Conservation (phyloP, 805 yeast genomes). For the Yueomyces sinensis region DNA sequence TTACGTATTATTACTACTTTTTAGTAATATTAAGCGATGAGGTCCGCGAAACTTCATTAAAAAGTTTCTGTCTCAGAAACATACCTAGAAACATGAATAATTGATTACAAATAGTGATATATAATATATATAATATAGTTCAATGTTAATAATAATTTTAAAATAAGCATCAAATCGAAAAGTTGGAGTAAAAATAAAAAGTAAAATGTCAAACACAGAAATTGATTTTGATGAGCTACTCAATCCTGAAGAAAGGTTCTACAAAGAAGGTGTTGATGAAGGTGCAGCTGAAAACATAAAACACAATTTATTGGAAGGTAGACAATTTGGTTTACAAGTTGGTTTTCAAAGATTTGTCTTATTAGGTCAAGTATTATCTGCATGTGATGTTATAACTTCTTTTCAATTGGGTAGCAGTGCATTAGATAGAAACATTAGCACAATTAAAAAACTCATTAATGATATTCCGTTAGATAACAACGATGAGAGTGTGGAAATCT, state of each 20-base stretch:
- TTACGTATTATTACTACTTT: too few relatives aligned
- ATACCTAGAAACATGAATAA: too few relatives aligned
- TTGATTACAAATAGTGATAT: too few relatives aligned
- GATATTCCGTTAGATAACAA: constrained; percentile 32
- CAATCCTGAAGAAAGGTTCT: constrained; percentile 44
- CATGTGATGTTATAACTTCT: constrained; percentile 30
- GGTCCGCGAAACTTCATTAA: too few relatives aligned
- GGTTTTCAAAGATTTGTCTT: constrained; percentile 59
- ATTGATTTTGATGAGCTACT: constrained; percentile 41
- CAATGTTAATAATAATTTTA: too few relatives aligned
- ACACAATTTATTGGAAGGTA: constrained; percentile 62
- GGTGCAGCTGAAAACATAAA: constrained; percentile 50
- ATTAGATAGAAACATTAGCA: constrained; percentile 11
- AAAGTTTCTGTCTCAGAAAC: too few relatives aligned
- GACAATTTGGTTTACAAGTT: constrained; percentile 70
- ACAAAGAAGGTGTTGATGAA: constrained; percentile 56
- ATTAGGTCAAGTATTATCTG: constrained; percentile 53
- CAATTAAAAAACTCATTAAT: constrained; percentile 16
- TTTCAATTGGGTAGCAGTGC: constrained; percentile 5
- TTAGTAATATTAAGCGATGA: too few relatives aligned
- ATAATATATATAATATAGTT: too few relatives aligned
- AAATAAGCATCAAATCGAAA: too few relatives aligned
- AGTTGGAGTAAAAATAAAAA: too few relatives aligned
- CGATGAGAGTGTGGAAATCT: constrained; percentile 40
- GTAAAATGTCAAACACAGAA: too few relatives aligned